Evolutionary conservation across 1,284 basidiomycete genomes (phyloP).

Genomic region (Trichosporon coremiiforme): DNA sequence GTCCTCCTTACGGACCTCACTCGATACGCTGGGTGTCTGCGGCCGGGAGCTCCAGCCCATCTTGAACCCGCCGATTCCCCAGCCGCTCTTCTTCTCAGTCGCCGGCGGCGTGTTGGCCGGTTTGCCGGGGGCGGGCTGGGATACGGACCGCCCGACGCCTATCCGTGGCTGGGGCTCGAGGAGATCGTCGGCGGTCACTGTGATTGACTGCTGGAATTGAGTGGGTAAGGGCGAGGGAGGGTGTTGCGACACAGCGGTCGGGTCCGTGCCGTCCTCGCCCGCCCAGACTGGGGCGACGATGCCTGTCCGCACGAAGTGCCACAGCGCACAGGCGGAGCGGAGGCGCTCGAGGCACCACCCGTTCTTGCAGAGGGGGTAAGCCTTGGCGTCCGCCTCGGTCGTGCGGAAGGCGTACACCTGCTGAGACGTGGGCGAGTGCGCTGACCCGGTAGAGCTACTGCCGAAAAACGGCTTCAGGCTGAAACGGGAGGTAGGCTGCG

Average conservation of each 20-base stretch:
- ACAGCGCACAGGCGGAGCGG: constrained; percentile 83
- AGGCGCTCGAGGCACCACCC: constrained; percentile 64
- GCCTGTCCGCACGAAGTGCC: constrained; percentile 81
- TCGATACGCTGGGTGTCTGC: neutral
- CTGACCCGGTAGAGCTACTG: constrained; percentile 26
- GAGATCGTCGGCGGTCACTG: constrained; percentile 19
- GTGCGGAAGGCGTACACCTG: constrained; percentile 55
- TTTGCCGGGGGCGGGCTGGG: neutral
- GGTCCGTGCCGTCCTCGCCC: constrained; percentile 62
- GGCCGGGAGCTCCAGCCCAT: neutral
- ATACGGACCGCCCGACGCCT: neutral
- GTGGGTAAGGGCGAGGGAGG: neutral
- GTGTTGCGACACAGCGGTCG: neutral
- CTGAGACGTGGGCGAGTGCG: neutral
- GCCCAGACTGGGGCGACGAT: constrained; percentile 84
- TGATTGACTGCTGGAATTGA: neutral
- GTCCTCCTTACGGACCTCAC: neutral
- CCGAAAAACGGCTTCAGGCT: constrained; percentile 48
- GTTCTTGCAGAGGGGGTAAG: constrained; percentile 73
- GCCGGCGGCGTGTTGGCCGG: neutral
- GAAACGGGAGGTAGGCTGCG: constrained; percentile 45
- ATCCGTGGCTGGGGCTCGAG: neutral
- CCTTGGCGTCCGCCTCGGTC: constrained; percentile 49
- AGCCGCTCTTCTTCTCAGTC: constrained; percentile 24
- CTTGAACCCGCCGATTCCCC: constrained; percentile 25